Evolutionary conservation across 345 rosid genomes (phyloP), one percentile per base, ranked within the genome.

Genomic region (Camelina hispida): DNA sequence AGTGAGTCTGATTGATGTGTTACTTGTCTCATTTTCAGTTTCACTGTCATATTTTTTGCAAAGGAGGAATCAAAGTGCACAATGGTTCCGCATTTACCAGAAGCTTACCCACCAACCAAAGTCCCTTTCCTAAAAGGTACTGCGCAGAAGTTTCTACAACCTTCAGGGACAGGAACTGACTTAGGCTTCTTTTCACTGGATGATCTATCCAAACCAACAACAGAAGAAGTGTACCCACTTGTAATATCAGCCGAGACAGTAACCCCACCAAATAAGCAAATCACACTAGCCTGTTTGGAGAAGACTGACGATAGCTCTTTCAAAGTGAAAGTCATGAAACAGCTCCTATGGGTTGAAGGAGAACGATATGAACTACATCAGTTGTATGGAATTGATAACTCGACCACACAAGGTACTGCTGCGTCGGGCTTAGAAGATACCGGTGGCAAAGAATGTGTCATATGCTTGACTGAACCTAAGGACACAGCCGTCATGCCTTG

Each of bases 381-480:
- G 81, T 55, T 93, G 38, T 93, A 84, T 75, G 97, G 98, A 61
- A 84, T 89, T 51, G 90, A 88, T 64, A 89, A 84, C 82, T 83
- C 89, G 11, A 73, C 80, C 22, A 28, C 37, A 25, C 64, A 73
- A 61, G 74, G 64, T 44, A 43, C 20, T 63, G 60, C 82, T 35
- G 81, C 81, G 7, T 86, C 83, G 54, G 86, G 79, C 54, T 84
- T 86, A 73, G 81, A 83, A 56, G 91, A 88, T 64, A 78, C 55
- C 43, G 91, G 81, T 70, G 96, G 84, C 81, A 86, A 90, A 78
- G 96, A 93, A 66, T 93, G 98, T 62, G 98, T 90, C 57, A 90
- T 93, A 63, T 93, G 98, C 93, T 85, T 93, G 96, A 87, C 90
- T 52, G 95, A 90, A 81, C 90, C 90, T 17, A 89, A 90, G 86